Percentiles rank a stretch among this genome's conserved stretches.
Conservation (phyloP, 2,329 filamentous ascomycete genomes). For the Ascochyta koolunga region DNA sequence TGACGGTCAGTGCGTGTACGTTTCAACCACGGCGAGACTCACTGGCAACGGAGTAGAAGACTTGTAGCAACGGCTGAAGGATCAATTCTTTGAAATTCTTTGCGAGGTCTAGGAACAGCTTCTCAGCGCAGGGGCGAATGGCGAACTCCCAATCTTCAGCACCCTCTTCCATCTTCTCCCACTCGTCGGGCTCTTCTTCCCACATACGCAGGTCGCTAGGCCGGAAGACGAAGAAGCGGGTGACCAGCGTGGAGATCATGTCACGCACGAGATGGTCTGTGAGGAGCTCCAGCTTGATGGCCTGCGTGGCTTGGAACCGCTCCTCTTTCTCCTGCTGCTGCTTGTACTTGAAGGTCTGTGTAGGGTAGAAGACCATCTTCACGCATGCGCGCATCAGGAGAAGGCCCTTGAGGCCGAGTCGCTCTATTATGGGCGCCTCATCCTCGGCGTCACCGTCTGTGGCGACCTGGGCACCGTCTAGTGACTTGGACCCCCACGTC, state of each 20-base stretch:
- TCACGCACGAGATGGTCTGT: constrained; percentile 77
- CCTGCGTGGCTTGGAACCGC: constrained; percentile 69
- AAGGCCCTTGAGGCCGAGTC: constrained; percentile 81
- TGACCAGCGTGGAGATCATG: constrained; percentile 84
- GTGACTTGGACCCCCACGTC: constrained; percentile 65
- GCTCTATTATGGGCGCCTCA: constrained; percentile 70
- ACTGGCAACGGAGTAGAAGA: constrained; percentile 80
- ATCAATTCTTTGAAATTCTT: constrained; percentile 86
- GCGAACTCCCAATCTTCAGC: constrained; percentile 86
- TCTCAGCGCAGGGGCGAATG: constrained; percentile 89
- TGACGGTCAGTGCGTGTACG: constrained; percentile 21
- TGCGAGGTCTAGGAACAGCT: constrained; percentile 88
- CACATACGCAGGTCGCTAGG: constrained; percentile 85
- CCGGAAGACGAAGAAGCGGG: constrained; percentile 86
- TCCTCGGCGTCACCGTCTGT: constrained; percentile 56
- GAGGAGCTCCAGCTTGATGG: constrained; percentile 76
- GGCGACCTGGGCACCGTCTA: constrained; percentile 49
- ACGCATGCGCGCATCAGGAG: constrained; percentile 82
- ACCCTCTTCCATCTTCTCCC: constrained; percentile 89
- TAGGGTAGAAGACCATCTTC: constrained; percentile 81
- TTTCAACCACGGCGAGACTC: constrained; percentile 42
- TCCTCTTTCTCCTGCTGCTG: constrained; percentile 77
- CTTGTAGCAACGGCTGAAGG: constrained; percentile 76
- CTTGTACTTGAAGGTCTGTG: constrained; percentile 83
- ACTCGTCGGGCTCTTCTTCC: constrained; percentile 94